A percentile compares a stretch with the other conserved stretches of the same genome.
Evolutionary conservation across 2,329 filamentous ascomycete genomes (phyloP).

Genomic region (Fusarium sp.): DNA sequence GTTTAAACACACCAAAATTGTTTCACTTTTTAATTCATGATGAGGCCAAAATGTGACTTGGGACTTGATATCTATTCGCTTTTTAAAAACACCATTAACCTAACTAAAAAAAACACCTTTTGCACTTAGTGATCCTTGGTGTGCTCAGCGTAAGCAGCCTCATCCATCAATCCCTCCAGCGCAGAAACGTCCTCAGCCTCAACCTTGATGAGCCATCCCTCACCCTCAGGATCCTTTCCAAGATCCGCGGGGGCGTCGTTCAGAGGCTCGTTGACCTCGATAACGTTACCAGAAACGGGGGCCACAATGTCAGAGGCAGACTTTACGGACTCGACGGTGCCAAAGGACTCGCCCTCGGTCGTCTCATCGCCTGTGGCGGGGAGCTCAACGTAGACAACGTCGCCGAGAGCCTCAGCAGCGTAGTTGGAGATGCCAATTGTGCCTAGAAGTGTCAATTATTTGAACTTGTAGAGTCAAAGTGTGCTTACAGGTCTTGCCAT

Average conservation of each 20-base stretch:
- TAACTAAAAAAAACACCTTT: background rate
- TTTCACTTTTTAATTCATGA: background rate
- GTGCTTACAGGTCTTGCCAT: conserved; percentile 66
- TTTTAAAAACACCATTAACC: conserved; percentile 32
- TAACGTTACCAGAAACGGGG: conserved; percentile 79
- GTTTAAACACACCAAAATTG: conserved; percentile 1
- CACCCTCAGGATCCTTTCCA: conserved; percentile 79
- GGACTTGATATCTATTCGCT: conserved; percentile 30
- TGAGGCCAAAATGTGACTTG: background rate
- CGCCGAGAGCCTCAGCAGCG: conserved; percentile 85
- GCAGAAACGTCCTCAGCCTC: conserved; percentile 68
- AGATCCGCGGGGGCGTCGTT: conserved; percentile 56
- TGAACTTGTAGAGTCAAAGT: background rate
- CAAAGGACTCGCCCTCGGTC: conserved; percentile 79
- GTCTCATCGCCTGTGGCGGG: conserved; percentile 75
- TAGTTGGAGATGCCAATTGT: conserved; percentile 83
- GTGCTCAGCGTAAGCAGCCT: conserved; percentile 68
- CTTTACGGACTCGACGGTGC: conserved; percentile 93
- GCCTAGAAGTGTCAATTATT: conserved; percentile 55
- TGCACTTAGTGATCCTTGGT: conserved; percentile 26
- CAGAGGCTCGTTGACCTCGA: conserved; percentile 70
- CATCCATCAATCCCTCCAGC: conserved; percentile 77
- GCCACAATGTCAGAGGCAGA: conserved; percentile 90
- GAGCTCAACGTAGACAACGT: conserved; percentile 92
- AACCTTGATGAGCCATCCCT: conserved; percentile 87